phyloP scores from a whole-genome alignment of 1,284 basidiomycete genomes.

The Marasmius fiardii region DNA sequence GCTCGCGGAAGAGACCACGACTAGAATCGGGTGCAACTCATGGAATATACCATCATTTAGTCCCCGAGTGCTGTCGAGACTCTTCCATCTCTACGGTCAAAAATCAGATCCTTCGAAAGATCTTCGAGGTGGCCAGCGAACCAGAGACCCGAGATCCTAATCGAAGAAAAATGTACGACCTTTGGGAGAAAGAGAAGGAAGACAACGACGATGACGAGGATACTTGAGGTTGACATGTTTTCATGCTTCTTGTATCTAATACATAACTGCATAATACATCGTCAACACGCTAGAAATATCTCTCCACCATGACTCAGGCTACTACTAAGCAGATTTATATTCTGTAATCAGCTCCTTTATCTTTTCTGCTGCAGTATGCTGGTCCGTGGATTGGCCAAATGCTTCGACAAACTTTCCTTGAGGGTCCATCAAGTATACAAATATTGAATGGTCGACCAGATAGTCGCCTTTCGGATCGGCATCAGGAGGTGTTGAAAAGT shows the following conservation, averaged over 20 bases:
- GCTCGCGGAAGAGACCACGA: constrained; percentile 39
- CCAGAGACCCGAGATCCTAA: constrained; percentile 74
- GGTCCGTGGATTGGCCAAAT: constrained; percentile 82
- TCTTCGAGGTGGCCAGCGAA: constrained; percentile 79
- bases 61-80: constrained; percentile 45
- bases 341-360: constrained; percentile 55
- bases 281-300: neutral
- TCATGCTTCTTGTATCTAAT: neutral
- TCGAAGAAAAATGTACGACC: constrained; percentile 76
- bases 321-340: constrained; percentile 39
- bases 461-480: constrained; percentile 90
- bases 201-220: constrained; percentile 35
- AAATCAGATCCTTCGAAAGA: constrained; percentile 53
- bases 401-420: constrained; percentile 94
- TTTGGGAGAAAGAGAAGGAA: constrained; percentile 66
- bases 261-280: neutral
- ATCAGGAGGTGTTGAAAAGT: constrained; percentile 95
- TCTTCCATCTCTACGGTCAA: constrained; percentile 43
- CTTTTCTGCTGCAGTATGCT: constrained; percentile 67
- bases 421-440: constrained; percentile 99
- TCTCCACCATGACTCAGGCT: neutral
- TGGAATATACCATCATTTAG: constrained; percentile 35
- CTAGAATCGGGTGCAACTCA: constrained; percentile 24
- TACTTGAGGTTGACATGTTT: neutral
- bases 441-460: constrained; percentile 95